phyloP scores from a whole-genome alignment of 805 yeast genomes.

The Candida pseudoglaebosa region DNA sequence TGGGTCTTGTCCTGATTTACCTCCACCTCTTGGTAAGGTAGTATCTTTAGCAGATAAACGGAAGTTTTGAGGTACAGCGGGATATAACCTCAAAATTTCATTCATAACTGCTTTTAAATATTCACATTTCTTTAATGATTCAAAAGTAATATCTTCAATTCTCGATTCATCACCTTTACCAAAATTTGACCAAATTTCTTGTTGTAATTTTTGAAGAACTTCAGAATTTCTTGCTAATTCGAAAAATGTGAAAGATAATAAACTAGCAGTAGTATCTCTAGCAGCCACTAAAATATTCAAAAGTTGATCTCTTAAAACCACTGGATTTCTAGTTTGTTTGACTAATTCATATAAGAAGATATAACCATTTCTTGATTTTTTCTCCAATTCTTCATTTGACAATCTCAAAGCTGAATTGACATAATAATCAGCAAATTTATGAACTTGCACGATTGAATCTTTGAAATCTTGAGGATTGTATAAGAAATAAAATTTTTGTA shows the following conservation, averaged over 20 bases:
- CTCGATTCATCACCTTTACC: conserved; percentile 30
- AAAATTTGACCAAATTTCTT: conserved; percentile 28
- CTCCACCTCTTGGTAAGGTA: conserved; percentile 44
- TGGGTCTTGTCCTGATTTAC: conserved; percentile 32
- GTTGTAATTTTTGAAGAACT: conserved; percentile 34
- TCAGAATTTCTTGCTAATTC: conserved; percentile 43
- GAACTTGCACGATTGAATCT: conserved; percentile 21
- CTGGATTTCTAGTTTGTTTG: conserved; percentile 46
- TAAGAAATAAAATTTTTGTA: conserved; percentile 25
- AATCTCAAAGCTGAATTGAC: conserved; percentile 35
- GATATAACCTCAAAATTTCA: conserved; percentile 48
- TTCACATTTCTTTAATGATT: conserved; percentile 46
- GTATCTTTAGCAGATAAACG: conserved; percentile 45
- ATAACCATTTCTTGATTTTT: conserved; percentile 33
- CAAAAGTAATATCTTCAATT: conserved; percentile 41
- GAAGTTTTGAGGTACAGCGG: conserved; percentile 48
- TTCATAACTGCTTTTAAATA: conserved; percentile 45
- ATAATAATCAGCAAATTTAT: conserved; percentile 33
- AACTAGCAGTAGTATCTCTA: conserved; percentile 53
- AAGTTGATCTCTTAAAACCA: conserved; percentile 46
- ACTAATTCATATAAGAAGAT: conserved; percentile 47
- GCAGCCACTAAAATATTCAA: conserved; percentile 51
- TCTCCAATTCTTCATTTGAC: conserved; percentile 27
- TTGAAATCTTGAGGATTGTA: conserved; percentile 21
- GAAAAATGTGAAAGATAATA: conserved; percentile 42